Percentiles rank a stretch among this genome's conserved stretches.
Conservation (phyloP, 768 basidiomycete species). For the Russula ochroleuca region DNA sequence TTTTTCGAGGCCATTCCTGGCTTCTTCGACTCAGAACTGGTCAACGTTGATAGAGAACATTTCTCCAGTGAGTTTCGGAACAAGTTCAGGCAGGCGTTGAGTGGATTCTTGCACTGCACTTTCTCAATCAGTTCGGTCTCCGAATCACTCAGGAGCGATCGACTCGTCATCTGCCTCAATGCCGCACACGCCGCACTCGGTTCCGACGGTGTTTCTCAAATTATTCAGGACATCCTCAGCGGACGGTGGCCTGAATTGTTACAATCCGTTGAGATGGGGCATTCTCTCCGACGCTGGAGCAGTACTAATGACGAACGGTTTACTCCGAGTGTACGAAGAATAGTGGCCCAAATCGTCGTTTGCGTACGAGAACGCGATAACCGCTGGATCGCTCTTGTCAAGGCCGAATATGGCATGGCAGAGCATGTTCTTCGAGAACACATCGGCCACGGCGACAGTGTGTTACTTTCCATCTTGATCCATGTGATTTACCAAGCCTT, state of each 20-base stretch:
- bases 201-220: background rate
- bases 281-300: background rate
- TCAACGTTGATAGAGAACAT: background rate
- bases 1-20: constrained; percentile 1
- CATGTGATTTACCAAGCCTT: background rate
- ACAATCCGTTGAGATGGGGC: background rate
- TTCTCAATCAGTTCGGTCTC: background rate
- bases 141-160: background rate
- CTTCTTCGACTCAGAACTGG: background rate
- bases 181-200: background rate
- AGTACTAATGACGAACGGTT: background rate
- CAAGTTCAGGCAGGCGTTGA: background rate
- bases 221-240: background rate
- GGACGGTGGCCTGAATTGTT: background rate
- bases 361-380: background rate
- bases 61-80: background rate
- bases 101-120: background rate
- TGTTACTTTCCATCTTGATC: constrained; percentile 5
- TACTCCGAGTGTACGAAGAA: background rate
- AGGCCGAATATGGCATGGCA: background rate
- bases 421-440: background rate
- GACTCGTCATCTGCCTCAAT: background rate
- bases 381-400: background rate
- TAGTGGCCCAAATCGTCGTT: background rate
- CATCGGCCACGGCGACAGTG: background rate